Evolutionary conservation across 257 asterid species (phyloP), one percentile per base, ranked within the genome.

Genomic region (Solanum verrucosum): DNA sequence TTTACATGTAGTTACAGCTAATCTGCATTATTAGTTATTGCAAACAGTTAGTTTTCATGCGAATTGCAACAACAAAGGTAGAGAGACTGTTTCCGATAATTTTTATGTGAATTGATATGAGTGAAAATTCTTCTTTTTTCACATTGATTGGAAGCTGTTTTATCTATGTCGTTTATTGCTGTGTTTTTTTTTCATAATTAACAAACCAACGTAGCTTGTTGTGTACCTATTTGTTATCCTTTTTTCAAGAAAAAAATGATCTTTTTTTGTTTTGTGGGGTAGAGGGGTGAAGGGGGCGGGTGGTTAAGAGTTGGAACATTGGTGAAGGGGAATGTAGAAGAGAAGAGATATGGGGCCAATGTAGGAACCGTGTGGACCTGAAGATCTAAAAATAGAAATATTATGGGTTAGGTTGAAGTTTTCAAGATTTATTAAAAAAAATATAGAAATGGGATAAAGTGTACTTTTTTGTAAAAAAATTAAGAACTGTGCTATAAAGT

Each of bases 311-410:
- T 18, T 29, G 31, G 86, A 52, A 11, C 21, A 35, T 59, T 77
- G 52, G 31, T n/a, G 42, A 21, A 38, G n/a, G 40, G 59, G 23
- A 85, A 4, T 82, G 42, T 89, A 86, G 60, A 73, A 84, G 70
- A 79, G 83, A 21, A 21, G 52, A 74, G 33, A 5, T 37, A 37
- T 37, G 52, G 40, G 81, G 68, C 21, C 10, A 27, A 29, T 16
- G 88, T 87, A 87, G 91, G 88, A 88, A 77, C 44, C 72, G 85
- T 88, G 91, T 88, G 89, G 93, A 87, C 92, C 88, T 70, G 73
- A 84, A 63, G 86, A 77, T 73, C 78, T 82, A 29, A 63, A 42
- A 40, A 3, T n/a, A 63, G 87, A 72, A 81, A 37, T 88, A 56
- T 27, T 33, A 71, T 46, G 16, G 10, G 88, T 68, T 42, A 23